Evolutionary conservation across 2,329 filamentous ascomycete genomes (phyloP).

Genomic region (Emmonsia crescens): DNA sequence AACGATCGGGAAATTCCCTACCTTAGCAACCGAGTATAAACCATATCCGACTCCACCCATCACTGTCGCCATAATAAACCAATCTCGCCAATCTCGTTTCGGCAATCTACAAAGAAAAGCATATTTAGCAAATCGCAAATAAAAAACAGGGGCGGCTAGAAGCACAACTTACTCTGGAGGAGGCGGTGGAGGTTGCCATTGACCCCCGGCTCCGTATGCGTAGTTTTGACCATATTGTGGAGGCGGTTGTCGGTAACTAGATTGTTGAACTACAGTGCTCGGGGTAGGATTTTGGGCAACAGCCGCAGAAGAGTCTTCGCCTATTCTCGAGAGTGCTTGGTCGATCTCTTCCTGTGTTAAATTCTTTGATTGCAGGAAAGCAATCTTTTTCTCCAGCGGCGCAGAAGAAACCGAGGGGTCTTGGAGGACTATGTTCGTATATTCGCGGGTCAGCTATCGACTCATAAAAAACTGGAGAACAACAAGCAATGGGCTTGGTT

Average conservation of each 20-base stretch:
- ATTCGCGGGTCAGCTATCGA: background rate
- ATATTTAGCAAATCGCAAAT: background rate
- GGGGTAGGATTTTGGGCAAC: constrained; percentile 36
- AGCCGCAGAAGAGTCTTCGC: constrained; percentile 37
- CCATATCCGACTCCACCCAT: constrained; percentile 83
- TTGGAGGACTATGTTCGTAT: constrained; percentile 60
- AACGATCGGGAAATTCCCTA: constrained; percentile 25
- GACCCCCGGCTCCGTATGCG: constrained; percentile 42
- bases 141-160: background rate
- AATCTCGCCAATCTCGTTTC: constrained; percentile 89
- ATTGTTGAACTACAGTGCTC: constrained; percentile 36
- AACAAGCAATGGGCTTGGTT: background rate
- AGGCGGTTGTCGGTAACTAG: constrained; percentile 30
- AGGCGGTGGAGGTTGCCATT: constrained; percentile 42
- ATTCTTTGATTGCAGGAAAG: constrained; percentile 93
- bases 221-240: constrained; percentile 34
- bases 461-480: background rate
- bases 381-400: constrained; percentile 82
- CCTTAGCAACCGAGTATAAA: constrained; percentile 77
- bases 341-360: constrained; percentile 93
- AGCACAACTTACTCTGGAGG: constrained; percentile 41
- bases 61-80: constrained; percentile 99
- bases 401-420: constrained; percentile 85
- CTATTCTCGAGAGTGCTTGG: constrained; percentile 63
- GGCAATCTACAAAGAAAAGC: constrained; percentile 40